These are phyloP conservation scores for Pouteria glomerata DNA, from an alignment of 148 eudicot species.

Conservation along the genomic window DNA sequence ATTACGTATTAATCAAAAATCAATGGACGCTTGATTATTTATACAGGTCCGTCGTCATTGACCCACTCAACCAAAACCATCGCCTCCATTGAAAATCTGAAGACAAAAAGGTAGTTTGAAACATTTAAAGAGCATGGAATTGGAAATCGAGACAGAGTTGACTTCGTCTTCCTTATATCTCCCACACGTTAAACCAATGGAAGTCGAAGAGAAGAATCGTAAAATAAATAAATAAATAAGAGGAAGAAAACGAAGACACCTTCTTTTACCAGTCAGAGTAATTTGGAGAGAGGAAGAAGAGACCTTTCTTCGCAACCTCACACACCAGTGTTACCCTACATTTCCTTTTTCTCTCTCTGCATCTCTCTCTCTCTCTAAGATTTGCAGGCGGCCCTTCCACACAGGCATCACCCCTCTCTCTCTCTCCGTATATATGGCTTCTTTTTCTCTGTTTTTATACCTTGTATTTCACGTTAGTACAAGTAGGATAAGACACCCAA, in stretches of 20 bases:
- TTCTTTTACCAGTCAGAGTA: conserved; percentile 8
- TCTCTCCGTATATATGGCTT: not conserved
- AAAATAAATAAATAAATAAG: not conserved
- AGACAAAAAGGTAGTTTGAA: too few relatives aligned
- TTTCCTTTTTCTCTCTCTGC: not conserved
- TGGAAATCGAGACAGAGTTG: not conserved
- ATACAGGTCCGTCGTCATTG: too few relatives aligned
- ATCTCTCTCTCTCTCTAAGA: not conserved
- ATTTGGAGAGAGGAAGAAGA: not conserved
- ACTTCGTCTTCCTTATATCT: conserved; percentile 5
- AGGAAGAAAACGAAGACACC: conserved; percentile 3
- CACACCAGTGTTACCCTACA: conserved; percentile 9
- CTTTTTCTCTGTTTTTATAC: not conserved
- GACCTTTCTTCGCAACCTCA: conserved; percentile 7
- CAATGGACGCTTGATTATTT: too few relatives aligned
- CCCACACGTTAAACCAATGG: not conserved
- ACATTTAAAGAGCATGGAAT: too few relatives aligned
- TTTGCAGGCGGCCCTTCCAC: not conserved
- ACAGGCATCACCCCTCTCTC: not conserved
- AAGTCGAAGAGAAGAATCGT: not conserved
- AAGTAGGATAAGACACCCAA: not conserved
- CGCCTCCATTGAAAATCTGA: too few relatives aligned
- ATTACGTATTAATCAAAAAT: too few relatives aligned
- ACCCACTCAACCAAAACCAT: too few relatives aligned
- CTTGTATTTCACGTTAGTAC: conserved; percentile 6